phyloP scores from a whole-genome alignment of 1,284 basidiomycete genomes.

The Porodaedalea pini region DNA sequence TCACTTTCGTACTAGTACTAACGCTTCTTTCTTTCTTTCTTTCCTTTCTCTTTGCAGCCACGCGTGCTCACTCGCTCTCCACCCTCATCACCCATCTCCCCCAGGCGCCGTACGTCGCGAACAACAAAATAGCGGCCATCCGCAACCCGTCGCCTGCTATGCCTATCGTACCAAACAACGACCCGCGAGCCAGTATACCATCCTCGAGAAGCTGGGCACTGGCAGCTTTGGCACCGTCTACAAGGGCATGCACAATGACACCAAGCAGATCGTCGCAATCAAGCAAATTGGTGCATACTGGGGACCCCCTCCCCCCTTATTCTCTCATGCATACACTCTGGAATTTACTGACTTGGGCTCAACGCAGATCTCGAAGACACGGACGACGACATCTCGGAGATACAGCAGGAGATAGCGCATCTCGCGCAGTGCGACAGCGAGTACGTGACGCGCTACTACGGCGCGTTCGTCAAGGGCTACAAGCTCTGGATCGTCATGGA shows the following conservation, averaged over 20 bases:
- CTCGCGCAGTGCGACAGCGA: conserved; percentile 94
- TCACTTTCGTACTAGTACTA: background rate
- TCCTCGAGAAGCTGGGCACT: conserved; percentile 95
- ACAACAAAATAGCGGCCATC: background rate
- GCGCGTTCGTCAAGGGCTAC: conserved; percentile 94
- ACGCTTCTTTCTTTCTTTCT: background rate
- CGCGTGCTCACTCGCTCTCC: conserved; percentile 22
- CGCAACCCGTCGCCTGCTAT: conserved; percentile 1
- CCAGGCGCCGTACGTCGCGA: background rate
- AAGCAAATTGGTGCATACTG: conserved; percentile 85
- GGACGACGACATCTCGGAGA: conserved; percentile 94
- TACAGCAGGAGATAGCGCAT: conserved; percentile 96
- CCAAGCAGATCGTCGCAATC: conserved; percentile 92
- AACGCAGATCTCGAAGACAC: conserved; percentile 72
- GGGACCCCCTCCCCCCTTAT: background rate
- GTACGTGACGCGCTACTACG: conserved; percentile 92
- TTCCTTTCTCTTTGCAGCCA: conserved; percentile 8
- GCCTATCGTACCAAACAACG: conserved; percentile 54
- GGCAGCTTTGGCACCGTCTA: conserved; percentile 96
- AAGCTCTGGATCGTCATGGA: conserved; percentile 99
- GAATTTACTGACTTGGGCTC: background rate
- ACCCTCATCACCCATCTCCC: conserved; percentile 3
- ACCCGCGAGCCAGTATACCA: conserved; percentile 87
- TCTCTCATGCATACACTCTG: background rate
- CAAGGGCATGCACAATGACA: conserved; percentile 94